Conservation (phyloP, 768 basidiomycete genomes). For the Boletus subparvulus region DNA sequence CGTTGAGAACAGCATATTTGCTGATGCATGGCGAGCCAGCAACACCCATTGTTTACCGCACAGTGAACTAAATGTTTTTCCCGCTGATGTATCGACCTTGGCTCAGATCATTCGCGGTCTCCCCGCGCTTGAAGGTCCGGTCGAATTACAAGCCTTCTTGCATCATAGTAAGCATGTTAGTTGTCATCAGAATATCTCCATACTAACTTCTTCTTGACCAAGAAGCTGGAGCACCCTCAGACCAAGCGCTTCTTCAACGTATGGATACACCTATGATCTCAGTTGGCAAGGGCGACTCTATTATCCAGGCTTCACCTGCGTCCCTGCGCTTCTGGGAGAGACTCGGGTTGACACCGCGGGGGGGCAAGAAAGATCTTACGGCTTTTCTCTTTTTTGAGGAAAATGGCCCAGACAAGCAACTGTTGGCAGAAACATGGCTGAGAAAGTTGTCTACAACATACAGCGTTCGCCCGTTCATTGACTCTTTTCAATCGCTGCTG, state of each 20-base stretch:
- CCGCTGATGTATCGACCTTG: constrained; percentile 52
- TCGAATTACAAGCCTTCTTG: constrained; percentile 48
- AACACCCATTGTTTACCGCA: constrained; percentile 22
- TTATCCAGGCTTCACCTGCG: constrained; percentile 68
- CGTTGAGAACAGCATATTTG: constrained; percentile 73
- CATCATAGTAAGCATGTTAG: constrained; percentile 30
- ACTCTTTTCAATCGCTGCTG: constrained; percentile 10
- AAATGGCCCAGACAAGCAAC: constrained; percentile 45
- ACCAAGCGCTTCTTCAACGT: constrained; percentile 22
- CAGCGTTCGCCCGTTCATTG: constrained; percentile 43
- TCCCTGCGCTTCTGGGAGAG: constrained; percentile 87
- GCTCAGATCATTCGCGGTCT: constrained; percentile 38
- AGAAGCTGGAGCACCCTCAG: constrained; percentile 3
- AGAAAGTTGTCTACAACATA: constrained; percentile 52
- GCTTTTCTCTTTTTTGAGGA: constrained; percentile 72
- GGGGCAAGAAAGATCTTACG: constrained; percentile 68
- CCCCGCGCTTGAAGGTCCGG: constrained; percentile 38
- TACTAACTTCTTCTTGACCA: neutral
- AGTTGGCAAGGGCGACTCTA: constrained; percentile 62
- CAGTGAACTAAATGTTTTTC: constrained; percentile 48
- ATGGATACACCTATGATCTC: constrained; percentile 60
- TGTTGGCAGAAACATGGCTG: constrained; percentile 61
- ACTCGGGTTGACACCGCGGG: constrained; percentile 67
- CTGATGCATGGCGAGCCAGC: constrained; percentile 58
- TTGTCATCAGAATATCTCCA: neutral